A percentile compares a stretch with the other conserved stretches of the same genome.
phyloP scores from a whole-genome alignment of 495 filamentous ascomycete species.

The Letharia lupina region DNA sequence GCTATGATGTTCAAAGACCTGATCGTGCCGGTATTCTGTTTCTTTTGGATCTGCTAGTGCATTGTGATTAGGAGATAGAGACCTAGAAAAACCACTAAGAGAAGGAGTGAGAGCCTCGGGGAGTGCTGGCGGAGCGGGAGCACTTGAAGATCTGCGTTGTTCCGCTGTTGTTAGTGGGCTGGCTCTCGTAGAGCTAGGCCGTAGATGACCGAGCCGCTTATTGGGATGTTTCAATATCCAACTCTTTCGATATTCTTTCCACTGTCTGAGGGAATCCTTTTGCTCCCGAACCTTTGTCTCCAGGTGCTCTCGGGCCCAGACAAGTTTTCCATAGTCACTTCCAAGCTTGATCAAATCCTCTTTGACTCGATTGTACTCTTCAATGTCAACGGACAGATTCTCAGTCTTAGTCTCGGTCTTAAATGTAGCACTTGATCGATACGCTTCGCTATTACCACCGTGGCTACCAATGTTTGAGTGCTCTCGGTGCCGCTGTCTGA shows the following conservation, averaged over 20 bases:
- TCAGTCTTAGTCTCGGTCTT: background rate
- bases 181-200: background rate
- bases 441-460: background rate
- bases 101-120: conserved; percentile 4
- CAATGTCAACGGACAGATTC: background rate
- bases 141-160: background rate
- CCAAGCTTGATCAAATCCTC: background rate
- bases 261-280: conserved; percentile 28
- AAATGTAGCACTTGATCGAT: background rate
- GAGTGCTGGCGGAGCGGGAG: conserved; percentile 7
- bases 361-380: conserved; percentile 12
- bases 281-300: conserved; percentile 17
- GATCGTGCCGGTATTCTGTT: background rate
- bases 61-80: conserved; percentile 8
- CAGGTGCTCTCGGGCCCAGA: conserved; percentile 23
- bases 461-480: too few relatives aligned
- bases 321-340: conserved; percentile 18
- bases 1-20: background rate
- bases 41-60: background rate
- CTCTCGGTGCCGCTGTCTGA: conserved; percentile 7
- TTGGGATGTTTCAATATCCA: conserved; percentile 18
- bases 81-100: conserved; percentile 2
- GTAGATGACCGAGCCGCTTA: conserved; percentile 6
- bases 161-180: background rate
- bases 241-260: conserved; percentile 26